Evolutionary conservation across 1,284 basidiomycete genomes (phyloP), one percentile per base, ranked within the genome.

Genomic region (Malassezia vespertilionis): DNA sequence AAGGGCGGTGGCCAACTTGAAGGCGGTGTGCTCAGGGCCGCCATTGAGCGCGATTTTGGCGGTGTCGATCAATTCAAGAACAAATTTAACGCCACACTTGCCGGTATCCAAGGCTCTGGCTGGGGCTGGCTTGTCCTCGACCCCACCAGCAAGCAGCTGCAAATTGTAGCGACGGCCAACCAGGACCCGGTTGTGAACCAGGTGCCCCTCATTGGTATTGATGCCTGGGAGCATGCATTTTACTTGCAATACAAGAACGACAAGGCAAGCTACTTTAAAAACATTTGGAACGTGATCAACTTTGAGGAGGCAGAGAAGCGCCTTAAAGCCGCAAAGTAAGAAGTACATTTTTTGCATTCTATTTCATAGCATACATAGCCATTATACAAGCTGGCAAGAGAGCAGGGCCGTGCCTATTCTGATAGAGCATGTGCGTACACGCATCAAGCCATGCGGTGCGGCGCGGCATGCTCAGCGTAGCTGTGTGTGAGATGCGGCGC

Each of bases 201-300:
- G 40, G 52, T 57, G 7, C 67, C 67, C 8, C 48, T 70, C 30
- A 61, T 70, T 47, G 66, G 65, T 22, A 59, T 70, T 27, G 67
- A 70, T 30, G 63, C 64, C 6, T 70, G 67, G 67, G 67, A 70
- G 53, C 67, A 70, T 46, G 63, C 60, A 12, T 68, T 56, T 54
- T 67, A 68, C 54, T 58, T 68, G 6, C 64, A 70, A 53, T 67
- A 70, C 59, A 53, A 66, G 51, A 70, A 70, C 58, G 59, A 61
- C 46, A 67, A 67, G 59, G 64, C 62, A 28, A 44, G 37, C 45
- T 70, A 70, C 64, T 65, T 70, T 43, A 68, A 70, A 59, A 60
- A 59, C 27, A 67, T 70, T 44, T 70, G 67, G 67, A 48, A 61
- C 15, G 67, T 69, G 23, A 66, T 69, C 58, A 70, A 70, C 64